These are phyloP conservation scores for Thalia dealbata DNA, from an alignment of 176 grass and related monocot species.

Conservation along the genomic window DNA sequence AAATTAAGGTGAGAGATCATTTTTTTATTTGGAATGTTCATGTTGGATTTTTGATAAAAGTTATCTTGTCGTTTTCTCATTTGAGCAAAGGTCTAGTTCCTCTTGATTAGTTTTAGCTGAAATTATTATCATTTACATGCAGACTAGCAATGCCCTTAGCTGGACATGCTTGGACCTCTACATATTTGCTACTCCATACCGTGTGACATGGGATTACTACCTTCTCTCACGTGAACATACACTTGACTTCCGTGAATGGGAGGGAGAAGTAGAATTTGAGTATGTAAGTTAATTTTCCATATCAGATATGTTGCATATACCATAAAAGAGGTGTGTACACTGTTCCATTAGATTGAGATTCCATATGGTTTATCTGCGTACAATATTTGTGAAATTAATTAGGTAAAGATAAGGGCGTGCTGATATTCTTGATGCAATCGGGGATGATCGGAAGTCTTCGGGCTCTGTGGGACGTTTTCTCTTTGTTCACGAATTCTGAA, in stretches of 20 bases:
- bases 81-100: too few relatives aligned
- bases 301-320: neutral
- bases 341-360: conserved; percentile 13
- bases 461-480: conserved; percentile 88
- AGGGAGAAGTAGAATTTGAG: conserved; percentile 70
- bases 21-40: neutral
- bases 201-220: conserved; percentile 92
- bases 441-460: conserved; percentile 84
- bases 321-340: conserved; percentile 4
- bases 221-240: conserved; percentile 75
- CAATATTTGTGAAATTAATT: conserved; percentile 20
- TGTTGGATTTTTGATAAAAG: neutral
- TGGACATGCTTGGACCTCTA: conserved; percentile 97
- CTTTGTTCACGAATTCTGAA: conserved; percentile 65
- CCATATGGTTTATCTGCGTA: neutral
- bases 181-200: conserved; percentile 80
- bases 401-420: conserved; percentile 90
- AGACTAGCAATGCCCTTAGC: conserved; percentile 71
- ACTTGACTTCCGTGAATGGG: conserved; percentile 75
- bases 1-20: too few relatives aligned
- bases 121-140: neutral
- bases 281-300: conserved; percentile 55
- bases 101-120: too few relatives aligned
- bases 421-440: conserved; percentile 87
- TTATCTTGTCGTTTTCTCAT: too few relatives aligned